Conservation (phyloP, 148 eudicot genomes). For the Camellia japonica region DNA sequence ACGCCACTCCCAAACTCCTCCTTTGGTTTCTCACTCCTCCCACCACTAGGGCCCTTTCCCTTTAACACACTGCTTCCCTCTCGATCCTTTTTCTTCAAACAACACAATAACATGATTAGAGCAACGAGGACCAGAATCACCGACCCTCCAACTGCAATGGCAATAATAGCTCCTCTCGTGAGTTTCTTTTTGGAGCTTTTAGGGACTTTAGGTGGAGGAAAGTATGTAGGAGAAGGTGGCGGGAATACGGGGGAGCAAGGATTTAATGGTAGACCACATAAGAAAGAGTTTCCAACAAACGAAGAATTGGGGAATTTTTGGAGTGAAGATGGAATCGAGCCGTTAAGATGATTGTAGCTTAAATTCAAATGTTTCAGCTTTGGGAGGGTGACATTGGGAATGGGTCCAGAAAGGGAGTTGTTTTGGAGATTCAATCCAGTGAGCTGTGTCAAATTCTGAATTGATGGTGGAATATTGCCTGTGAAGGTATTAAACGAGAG, state of each 20-base stretch:
- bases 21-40: conserved; percentile 34
- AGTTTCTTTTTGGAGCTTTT: conserved; percentile 26
- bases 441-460: conserved; percentile 32
- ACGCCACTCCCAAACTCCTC: conserved; percentile 24
- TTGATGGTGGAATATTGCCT: conserved; percentile 23
- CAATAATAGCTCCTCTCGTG: conserved; percentile 28
- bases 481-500: conserved; percentile 35
- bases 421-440: conserved; percentile 33
- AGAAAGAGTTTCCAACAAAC: conserved; percentile 26
- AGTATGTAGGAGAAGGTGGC: conserved; percentile 23
- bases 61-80: conserved; percentile 16
- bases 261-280: conserved; percentile 36
- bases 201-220: conserved; percentile 15
- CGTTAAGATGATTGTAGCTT: conserved; percentile 39
- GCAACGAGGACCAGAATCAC: conserved; percentile 23
- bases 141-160: conserved; percentile 40
- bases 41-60: conserved; percentile 29
- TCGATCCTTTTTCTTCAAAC: conserved; percentile 25
- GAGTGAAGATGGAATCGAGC: conserved; percentile 32
- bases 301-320: conserved; percentile 36
- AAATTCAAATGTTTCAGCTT: conserved; percentile 30
- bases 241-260: conserved; percentile 29
- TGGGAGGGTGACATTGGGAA: conserved; percentile 30
- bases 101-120: conserved; percentile 24
- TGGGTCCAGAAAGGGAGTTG: conserved; percentile 35